Evolutionary conservation across 202 grass and related monocot species (phyloP).

Genomic region (Carex sylvatica): DNA sequence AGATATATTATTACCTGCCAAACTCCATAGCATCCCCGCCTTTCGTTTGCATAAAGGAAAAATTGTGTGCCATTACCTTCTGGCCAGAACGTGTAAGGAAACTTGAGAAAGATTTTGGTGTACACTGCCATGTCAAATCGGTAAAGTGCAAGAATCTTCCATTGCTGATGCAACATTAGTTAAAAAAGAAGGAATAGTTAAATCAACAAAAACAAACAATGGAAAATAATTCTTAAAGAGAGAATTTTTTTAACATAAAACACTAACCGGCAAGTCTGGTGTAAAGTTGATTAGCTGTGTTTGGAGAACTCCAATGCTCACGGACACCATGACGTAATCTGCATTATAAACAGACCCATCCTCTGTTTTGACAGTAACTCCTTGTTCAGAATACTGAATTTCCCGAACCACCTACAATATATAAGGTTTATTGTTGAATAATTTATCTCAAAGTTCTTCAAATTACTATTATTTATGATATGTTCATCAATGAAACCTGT

Average conservation of each 20-base stretch:
- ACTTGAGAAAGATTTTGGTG: constrained; percentile 51
- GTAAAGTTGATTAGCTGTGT: constrained; percentile 52
- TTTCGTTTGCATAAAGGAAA: constrained; percentile 55
- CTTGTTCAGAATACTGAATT: constrained; percentile 15
- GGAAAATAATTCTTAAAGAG: background rate
- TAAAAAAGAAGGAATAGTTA: background rate
- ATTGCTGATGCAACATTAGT: constrained; percentile 14
- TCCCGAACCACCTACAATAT: constrained; percentile 34
- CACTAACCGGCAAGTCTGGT: constrained; percentile 59
- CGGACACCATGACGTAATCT: constrained; percentile 53
- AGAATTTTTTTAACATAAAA: background rate
- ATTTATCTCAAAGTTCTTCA: background rate
- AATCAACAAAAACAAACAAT: background rate
- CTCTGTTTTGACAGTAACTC: constrained; percentile 47
- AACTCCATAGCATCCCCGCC: constrained; percentile 49
- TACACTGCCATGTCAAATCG: constrained; percentile 45
- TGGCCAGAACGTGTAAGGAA: constrained; percentile 53
- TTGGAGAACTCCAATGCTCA: constrained; percentile 61
- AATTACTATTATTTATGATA: background rate
- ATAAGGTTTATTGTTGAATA: background rate
- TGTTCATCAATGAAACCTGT: no score
- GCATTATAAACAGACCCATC: constrained; percentile 40
- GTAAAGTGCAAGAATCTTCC: constrained; percentile 43
- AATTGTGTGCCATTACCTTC: constrained; percentile 48
- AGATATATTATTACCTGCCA: constrained; percentile 47